Percentiles rank a stretch among this genome's conserved stretches.
Conservation (phyloP, 2,329 filamentous ascomycete genomes). For the Colletotrichum tamarilloi region DNA sequence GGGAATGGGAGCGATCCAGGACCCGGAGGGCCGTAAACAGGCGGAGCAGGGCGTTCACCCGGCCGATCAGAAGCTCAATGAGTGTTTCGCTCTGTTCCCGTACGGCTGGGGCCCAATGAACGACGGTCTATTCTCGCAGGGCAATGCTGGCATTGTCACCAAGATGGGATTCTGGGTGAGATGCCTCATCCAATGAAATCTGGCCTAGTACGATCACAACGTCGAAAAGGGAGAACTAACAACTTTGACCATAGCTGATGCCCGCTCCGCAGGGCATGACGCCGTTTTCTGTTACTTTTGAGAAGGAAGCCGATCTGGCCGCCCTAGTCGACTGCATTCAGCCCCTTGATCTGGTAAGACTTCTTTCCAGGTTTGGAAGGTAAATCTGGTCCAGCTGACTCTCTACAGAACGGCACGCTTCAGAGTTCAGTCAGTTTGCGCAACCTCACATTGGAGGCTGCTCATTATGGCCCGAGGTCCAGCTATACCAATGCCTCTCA, state of each 20-base stretch:
- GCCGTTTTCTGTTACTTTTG: conserved; percentile 21
- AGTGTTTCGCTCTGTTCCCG: conserved; percentile 47
- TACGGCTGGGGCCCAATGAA: conserved; percentile 52
- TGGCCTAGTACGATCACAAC: too few relatives aligned
- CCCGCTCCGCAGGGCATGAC: conserved; percentile 23
- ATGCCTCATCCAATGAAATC: too few relatives aligned
- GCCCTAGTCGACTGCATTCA: conserved; percentile 15
- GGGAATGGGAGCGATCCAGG: conserved; percentile 58
- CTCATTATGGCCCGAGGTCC: conserved; percentile 24
- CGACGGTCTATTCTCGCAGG: conserved; percentile 62
- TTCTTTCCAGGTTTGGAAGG: neutral
- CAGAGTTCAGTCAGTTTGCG: conserved; percentile 28
- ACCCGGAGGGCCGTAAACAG: conserved; percentile 40
- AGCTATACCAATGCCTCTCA: conserved; percentile 33
- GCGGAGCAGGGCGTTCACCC: conserved; percentile 46
- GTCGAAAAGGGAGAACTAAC: neutral
- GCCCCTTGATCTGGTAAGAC: conserved; percentile 15
- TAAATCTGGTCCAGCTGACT: too few relatives aligned
- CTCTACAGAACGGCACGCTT: neutral
- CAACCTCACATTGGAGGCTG: conserved; percentile 20
- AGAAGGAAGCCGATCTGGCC: conserved; percentile 19
- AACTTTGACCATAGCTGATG: neutral
- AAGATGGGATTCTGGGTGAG: conserved; percentile 60
- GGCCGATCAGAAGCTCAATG: conserved; percentile 41
- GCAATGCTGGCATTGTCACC: conserved; percentile 62